Evolutionary conservation across 1,139 yeast species (phyloP).

Genomic region (Taphrina communis): DNA sequence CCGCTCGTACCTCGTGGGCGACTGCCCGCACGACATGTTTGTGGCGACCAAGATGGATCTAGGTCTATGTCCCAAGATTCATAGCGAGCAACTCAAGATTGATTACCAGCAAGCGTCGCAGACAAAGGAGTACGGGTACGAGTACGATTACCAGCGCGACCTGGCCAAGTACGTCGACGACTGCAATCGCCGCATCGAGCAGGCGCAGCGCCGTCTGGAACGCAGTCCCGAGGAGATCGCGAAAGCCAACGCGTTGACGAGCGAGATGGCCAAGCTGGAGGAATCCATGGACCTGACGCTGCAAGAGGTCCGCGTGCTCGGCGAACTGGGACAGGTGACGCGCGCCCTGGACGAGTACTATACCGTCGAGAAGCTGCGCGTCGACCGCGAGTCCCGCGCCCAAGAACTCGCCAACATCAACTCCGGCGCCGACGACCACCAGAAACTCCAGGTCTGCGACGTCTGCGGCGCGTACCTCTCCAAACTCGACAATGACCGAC

Average conservation of each 20-base stretch:
- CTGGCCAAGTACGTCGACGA: constrained; percentile 65
- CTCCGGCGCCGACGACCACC: constrained; percentile 57
- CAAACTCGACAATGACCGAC: constrained; percentile 81
- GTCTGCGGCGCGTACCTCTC: constrained; percentile 91
- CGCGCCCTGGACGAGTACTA: constrained; percentile 59
- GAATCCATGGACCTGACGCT: constrained; percentile 69
- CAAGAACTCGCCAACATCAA: constrained; percentile 47
- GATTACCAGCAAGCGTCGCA: constrained; percentile 70
- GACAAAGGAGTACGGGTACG: constrained; percentile 65
- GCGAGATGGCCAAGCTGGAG: constrained; percentile 71
- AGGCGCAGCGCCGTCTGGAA: constrained; percentile 71
- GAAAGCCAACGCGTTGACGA: constrained; percentile 52
- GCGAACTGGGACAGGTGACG: constrained; percentile 59
- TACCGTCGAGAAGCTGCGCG: constrained; percentile 55
- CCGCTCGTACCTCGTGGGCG: constrained; percentile 78
- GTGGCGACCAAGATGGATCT: constrained; percentile 81
- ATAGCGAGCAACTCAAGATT: constrained; percentile 74
- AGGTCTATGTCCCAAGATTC: constrained; percentile 80
- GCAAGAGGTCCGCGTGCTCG: constrained; percentile 69
- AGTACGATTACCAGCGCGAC: constrained; percentile 57
- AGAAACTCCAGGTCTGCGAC: constrained; percentile 86
- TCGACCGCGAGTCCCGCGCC: constrained; percentile 46
- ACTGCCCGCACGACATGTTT: constrained; percentile 87
- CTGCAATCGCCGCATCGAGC: constrained; percentile 68
- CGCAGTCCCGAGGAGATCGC: constrained; percentile 78